Base-by-base conservation (phyloP, 2,329 filamentous ascomycete genomes). In the Beauveria bassiana region DNA sequence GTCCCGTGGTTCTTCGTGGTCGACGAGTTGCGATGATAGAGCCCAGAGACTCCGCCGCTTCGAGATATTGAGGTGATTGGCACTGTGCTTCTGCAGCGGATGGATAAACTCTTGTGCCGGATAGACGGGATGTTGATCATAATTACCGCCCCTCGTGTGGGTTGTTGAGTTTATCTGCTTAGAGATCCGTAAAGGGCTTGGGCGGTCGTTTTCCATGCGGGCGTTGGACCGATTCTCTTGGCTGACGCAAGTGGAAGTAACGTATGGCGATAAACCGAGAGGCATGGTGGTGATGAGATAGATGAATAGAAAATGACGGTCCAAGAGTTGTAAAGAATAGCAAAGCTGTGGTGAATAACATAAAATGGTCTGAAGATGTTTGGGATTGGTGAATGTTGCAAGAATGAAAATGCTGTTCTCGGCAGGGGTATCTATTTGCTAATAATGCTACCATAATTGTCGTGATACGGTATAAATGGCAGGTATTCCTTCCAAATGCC, bases 151-250 rank as follows among this genome's bases (percentile, higher is more conserved):
- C 64, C 31, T 56, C 28, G 40, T 55, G 34, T 65, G 68, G 60
- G 66, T 65, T 67, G 40, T 49, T 22, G 34, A 62, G 26, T 14
- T 59, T 9, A 53, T 50, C 40, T 72, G 71, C 68, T 82, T 85
- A 67, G 78, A 69, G 67, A 85, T 80, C 46, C 79, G 77, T 40
- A 84, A 69, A 12, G 83, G 82, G 38, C 74, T 74, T 20, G 80
- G 77, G 61, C 69, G 67, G 66, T 71, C 72, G 24, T 61, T 61
- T 40, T 61, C 59, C 54, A 54, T 14, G 38, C 26, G 67, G 46
- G 68, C 61, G 62, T 62, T 9, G 2, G 43, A 20, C 28, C 22
- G 50, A 56, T 70, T 68, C 64, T 73, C 71, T 14, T 51, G 40
- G 16, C 28, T 43, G 24, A 24, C 24, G 12, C 40, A 31, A 20